Base-by-base conservation (phyloP, 2,329 filamentous ascomycete genomes). In the Aureobasidium musti region DNA sequence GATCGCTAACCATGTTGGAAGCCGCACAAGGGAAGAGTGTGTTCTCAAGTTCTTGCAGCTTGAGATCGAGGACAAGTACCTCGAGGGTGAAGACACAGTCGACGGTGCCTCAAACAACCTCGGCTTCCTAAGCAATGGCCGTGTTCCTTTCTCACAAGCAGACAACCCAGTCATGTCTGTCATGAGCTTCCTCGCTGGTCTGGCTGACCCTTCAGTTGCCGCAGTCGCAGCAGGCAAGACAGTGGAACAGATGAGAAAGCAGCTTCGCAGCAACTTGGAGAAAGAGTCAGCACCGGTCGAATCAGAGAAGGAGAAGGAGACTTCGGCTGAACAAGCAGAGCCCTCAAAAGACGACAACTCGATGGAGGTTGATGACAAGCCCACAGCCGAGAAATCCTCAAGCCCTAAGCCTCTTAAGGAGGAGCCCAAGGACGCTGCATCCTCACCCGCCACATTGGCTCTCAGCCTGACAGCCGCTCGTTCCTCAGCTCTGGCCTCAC, bases 121-220 rank as follows among this genome's bases (percentile, higher is more conserved):
- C 41, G 89, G 90, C 39, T 85, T 87, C 66, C 85, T 91, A 61
- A 79, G 76, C 66, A 86, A 89, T 68, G 93, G 93, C 10, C 88
- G 92, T 69, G 84, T 97, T 53, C 95, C 95, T 0, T 95, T 98
- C 77, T 93, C 87, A 76, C 91, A 96, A 75, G 89, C 91, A 17
- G 95, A 99, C 74, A 99, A 98, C 77, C 94, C 96, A 0, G 91
- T 99, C 69, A 89, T 99, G 86, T 97, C 93, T 23, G 95, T 98
- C 2, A 91, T 99, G 72, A 91, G 91, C 64, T 99, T 97, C 82
- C 83, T 99, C 13, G 94, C 94, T 57, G 91, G 92, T 70, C 86
- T 99, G 68, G 91, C 93, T 1, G 93, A 97, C 71, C 94, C 95
- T 1, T 89, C 88, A 53, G 92, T 94, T 70, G 93, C 95, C 2